Percentiles rank a stretch among this genome's conserved stretches.
Conservation (phyloP, 371 early-diverging fungal genomes). For the Rhizopus microsporus region DNA sequence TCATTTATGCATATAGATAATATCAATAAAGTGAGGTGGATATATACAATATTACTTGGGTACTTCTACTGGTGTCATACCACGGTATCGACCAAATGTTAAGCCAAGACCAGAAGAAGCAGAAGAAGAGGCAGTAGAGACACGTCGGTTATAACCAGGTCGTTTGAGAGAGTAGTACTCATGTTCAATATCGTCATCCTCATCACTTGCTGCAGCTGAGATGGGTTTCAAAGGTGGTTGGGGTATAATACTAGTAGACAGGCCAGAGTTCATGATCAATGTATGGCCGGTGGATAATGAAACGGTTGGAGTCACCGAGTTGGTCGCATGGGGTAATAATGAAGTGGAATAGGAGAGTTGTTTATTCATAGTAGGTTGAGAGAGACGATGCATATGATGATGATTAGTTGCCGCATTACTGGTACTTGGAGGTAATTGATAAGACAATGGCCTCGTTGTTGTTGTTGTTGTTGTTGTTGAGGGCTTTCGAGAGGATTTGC, state of each 20-base stretch:
- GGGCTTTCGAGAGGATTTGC: conserved; percentile 6
- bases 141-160: conserved; percentile 13
- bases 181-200: conserved; percentile 5
- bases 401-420: not conserved
- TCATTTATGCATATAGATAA: not conserved
- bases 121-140: conserved; percentile 24
- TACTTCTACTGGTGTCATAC: conserved; percentile 25
- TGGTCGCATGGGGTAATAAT: conserved; percentile 23
- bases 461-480: not conserved
- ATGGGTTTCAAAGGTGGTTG: conserved; percentile 18
- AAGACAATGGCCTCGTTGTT: conserved; percentile 7
- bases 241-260: conserved; percentile 17
- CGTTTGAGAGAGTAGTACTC: not conserved
- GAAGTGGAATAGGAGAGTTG: conserved; percentile 24
- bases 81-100: conserved; percentile 26
- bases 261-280: conserved; percentile 20
- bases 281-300: conserved; percentile 27
- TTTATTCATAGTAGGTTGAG: conserved; percentile 20
- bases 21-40: not conserved
- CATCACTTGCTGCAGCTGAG: conserved; percentile 18
- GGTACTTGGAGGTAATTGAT: conserved; percentile 12
- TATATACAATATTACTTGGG: conserved; percentile 6
- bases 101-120: conserved; percentile 23
- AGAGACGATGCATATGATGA: conserved; percentile 5
- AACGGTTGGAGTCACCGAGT: conserved; percentile 22